Conservation (phyloP, 2,329 filamentous ascomycete species). For the Calonectria hongkongensis region DNA sequence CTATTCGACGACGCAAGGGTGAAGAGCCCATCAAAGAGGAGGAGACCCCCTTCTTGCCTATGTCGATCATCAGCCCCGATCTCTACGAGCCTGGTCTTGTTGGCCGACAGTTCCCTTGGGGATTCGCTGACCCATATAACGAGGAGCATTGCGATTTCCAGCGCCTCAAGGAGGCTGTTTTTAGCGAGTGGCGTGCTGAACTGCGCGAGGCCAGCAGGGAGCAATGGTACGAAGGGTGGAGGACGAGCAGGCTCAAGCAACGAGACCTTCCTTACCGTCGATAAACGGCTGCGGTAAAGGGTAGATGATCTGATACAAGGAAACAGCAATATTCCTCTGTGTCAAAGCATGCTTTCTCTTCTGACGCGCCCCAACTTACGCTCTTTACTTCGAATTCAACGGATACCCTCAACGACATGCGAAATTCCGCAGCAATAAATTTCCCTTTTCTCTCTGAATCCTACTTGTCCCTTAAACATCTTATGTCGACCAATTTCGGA, state of each 20-base stretch:
- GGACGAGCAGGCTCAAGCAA: constrained; percentile 81
- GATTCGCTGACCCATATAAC: constrained; percentile 95
- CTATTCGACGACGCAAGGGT: constrained; percentile 66
- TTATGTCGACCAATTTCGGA: constrained; percentile 52
- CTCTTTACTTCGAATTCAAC: constrained; percentile 37
- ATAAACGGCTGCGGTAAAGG: constrained; percentile 49
- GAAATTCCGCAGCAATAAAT: constrained; percentile 42
- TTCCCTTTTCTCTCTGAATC: constrained; percentile 46
- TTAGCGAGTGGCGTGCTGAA: constrained; percentile 94
- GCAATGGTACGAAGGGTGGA: constrained; percentile 97
- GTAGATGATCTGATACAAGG: constrained; percentile 34
- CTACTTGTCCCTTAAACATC: constrained; percentile 46
- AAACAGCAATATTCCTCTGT: constrained; percentile 23
- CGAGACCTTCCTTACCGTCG: constrained; percentile 65
- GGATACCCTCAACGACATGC: constrained; percentile 46
- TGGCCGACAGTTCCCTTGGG: constrained; percentile 96
- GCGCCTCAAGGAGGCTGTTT: constrained; percentile 92
- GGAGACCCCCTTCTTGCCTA: constrained; percentile 83
- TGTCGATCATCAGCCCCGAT: constrained; percentile 96
- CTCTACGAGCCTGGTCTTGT: constrained; percentile 87
- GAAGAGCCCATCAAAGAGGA: constrained; percentile 69
- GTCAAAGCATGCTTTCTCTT: constrained; percentile 36
- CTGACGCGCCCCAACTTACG: constrained; percentile 25
- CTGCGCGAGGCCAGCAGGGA: constrained; percentile 92
- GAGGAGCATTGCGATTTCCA: constrained; percentile 95